phyloP scores from a whole-genome alignment of 164 flowering plant genomes.

The Vitis labrusca region DNA sequence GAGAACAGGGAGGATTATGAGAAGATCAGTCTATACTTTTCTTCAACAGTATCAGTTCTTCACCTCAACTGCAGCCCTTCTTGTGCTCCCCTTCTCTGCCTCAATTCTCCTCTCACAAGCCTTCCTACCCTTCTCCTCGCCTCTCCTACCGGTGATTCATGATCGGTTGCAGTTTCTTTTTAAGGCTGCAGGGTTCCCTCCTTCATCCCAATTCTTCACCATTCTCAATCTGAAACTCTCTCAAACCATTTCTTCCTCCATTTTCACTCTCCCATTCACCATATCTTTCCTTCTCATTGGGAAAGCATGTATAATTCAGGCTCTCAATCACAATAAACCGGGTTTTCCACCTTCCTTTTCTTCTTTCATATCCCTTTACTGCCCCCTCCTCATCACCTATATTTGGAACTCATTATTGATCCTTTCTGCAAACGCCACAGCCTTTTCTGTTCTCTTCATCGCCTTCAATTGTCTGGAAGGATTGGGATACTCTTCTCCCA shows the following conservation, averaged over 20 bases:
- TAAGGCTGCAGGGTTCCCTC: constrained; percentile 70
- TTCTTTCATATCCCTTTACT: constrained; percentile 26
- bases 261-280: constrained; percentile 65
- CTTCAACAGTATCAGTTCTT: constrained; percentile 61
- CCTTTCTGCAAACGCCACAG: constrained; percentile 50
- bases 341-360: constrained; percentile 16
- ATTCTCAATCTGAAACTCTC: constrained; percentile 63
- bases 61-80: constrained; percentile 42
- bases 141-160: constrained; percentile 30
- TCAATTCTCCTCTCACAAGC: constrained; percentile 62
- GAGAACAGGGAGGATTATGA: constrained; percentile 37
- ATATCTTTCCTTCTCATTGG: constrained; percentile 67
- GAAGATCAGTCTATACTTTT: constrained; percentile 70
- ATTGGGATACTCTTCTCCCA: constrained; percentile 25
- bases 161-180: constrained; percentile 51
- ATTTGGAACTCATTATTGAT: constrained; percentile 39
- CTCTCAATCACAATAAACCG: constrained; percentile 19
- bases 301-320: constrained; percentile 53
- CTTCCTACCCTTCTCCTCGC: constrained; percentile 28
- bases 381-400: constrained; percentile 40
- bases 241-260: constrained; percentile 55
- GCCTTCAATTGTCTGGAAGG: constrained; percentile 35
- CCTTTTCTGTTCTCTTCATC: constrained; percentile 37
- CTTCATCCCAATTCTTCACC: constrained; percentile 47
- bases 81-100: constrained; percentile 61